Evolutionary conservation across 768 basidiomycete species (phyloP).

Genomic region (Mycena belliarum): DNA sequence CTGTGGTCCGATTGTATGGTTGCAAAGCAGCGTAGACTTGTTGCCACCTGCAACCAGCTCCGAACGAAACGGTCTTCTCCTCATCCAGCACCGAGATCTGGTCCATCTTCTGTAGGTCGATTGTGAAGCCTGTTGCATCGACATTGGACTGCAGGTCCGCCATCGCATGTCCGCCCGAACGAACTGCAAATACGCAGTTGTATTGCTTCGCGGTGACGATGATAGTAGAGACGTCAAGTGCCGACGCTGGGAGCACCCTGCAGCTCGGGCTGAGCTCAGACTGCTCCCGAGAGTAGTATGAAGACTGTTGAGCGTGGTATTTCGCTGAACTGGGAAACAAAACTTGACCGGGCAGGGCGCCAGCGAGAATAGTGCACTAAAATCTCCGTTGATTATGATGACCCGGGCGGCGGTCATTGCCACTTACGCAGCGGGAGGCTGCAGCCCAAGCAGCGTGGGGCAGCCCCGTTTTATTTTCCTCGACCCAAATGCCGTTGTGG

Average conservation of each 20-base stretch:
- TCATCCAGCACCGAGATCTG: constrained; percentile 1
- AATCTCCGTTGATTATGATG: neutral
- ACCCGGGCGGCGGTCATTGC: neutral
- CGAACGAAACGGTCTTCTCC: constrained; percentile 1
- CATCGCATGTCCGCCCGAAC: constrained; percentile 15
- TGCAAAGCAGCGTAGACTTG: constrained; percentile 8
- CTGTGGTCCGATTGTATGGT: constrained; percentile 14
- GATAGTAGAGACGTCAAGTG: constrained; percentile 14
- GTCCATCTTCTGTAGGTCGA: constrained; percentile 11
- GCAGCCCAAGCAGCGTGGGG: neutral
- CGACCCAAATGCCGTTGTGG: constrained; percentile 7
- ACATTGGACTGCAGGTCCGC: constrained; percentile 5
- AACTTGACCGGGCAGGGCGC: constrained; percentile 10
- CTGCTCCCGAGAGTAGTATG: constrained; percentile 13
- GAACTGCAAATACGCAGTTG: constrained; percentile 16
- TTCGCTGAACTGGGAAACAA: constrained; percentile 12
- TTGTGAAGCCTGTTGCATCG: constrained; percentile 10
- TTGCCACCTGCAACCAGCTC: constrained; percentile 12
- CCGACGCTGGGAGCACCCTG: constrained; percentile 13
- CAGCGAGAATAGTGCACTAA: constrained; percentile 7
- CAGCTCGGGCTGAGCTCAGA: constrained; percentile 4
- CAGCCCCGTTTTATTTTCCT: constrained; percentile 1
- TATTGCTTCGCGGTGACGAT: constrained; percentile 4
- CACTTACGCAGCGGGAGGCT: constrained; percentile 4
- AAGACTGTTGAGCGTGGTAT: constrained; percentile 16